These are phyloP conservation scores for Verticillium nubilum DNA, from an alignment of 2,329 filamentous ascomycete genomes.

Conservation along the genomic window DNA sequence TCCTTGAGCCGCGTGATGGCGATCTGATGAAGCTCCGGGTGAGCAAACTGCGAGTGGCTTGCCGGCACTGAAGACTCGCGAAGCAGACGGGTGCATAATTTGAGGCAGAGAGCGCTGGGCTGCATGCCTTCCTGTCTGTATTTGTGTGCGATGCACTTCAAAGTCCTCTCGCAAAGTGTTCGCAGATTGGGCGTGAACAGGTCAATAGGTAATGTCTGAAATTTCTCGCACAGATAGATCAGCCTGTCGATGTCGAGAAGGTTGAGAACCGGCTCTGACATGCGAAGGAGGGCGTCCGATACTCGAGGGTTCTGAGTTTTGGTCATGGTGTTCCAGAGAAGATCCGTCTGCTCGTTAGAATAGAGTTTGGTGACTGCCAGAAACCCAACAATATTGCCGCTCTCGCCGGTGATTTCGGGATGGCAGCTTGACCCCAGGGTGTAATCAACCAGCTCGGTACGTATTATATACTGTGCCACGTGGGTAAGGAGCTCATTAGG, in stretches of 20 bases:
- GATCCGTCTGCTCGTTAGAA: conserved; percentile 64
- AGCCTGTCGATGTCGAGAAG: conserved; percentile 45
- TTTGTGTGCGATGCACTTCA: conserved; percentile 37
- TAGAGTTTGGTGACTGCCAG: conserved; percentile 75
- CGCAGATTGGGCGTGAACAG: conserved; percentile 58
- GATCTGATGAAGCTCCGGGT: conserved; percentile 58
- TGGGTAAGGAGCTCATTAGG: conserved; percentile 52
- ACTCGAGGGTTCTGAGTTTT: conserved; percentile 79
- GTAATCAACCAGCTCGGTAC: conserved; percentile 73
- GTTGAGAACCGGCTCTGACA: conserved; percentile 46
- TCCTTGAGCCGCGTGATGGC: conserved; percentile 56
- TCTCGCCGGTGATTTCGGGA: conserved; percentile 78
- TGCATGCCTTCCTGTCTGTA: neutral
- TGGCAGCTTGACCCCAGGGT: conserved; percentile 88
- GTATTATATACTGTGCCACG: conserved; percentile 63
- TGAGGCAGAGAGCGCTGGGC: conserved; percentile 27
- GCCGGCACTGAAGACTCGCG: conserved; percentile 61
- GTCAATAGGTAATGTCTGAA: conserved; percentile 58
- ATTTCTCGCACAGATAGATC: conserved; percentile 65
- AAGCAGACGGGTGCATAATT: conserved; percentile 60
- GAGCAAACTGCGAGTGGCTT: conserved; percentile 47
- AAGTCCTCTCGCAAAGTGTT: conserved; percentile 53
- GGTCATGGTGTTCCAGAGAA: conserved; percentile 77
- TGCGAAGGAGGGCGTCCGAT: conserved; percentile 70
- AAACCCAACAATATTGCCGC: conserved; percentile 81